These are phyloP conservation scores for Plantago ovata DNA, from an alignment of 257 asterid species.

Conservation along the genomic window DNA sequence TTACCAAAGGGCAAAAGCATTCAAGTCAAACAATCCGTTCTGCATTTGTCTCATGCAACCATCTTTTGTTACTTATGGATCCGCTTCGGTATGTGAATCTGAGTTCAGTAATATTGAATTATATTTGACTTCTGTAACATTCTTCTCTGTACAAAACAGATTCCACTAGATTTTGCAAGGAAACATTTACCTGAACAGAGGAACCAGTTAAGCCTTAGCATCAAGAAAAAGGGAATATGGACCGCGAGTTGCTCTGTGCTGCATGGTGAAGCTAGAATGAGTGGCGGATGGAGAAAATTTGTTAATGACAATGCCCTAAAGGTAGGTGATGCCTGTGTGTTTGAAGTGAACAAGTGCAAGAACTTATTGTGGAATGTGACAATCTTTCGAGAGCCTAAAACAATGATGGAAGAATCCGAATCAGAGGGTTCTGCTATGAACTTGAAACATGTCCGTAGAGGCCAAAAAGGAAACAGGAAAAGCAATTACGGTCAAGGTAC, in stretches of 20 bases:
- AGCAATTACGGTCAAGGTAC: background rate
- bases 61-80: background rate
- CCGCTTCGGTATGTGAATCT: slow-evolving; percentile 12
- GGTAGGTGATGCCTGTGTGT: slow-evolving; percentile 20
- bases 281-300: slow-evolving; percentile 19
- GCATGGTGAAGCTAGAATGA: background rate
- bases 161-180: background rate
- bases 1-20: slow-evolving; percentile 18
- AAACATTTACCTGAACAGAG: background rate
- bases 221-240: background rate
- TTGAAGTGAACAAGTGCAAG: slow-evolving; percentile 11
- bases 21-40: slow-evolving; percentile 15
- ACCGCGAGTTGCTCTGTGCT: no score
- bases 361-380: background rate
- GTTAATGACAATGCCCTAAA: slow-evolving; percentile 16
- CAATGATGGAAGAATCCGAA: no score
- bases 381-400: slow-evolving; percentile 2
- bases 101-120: no score
- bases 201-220: background rate
- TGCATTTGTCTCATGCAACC: slow-evolving; percentile 24
- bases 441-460: background rate
- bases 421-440: slow-evolving; percentile 6
- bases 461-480: background rate
- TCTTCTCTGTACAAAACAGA: background rate
- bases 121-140: background rate